Base-by-base conservation (phyloP, 164 flowering plant species). In the Annona cherimola region DNA sequence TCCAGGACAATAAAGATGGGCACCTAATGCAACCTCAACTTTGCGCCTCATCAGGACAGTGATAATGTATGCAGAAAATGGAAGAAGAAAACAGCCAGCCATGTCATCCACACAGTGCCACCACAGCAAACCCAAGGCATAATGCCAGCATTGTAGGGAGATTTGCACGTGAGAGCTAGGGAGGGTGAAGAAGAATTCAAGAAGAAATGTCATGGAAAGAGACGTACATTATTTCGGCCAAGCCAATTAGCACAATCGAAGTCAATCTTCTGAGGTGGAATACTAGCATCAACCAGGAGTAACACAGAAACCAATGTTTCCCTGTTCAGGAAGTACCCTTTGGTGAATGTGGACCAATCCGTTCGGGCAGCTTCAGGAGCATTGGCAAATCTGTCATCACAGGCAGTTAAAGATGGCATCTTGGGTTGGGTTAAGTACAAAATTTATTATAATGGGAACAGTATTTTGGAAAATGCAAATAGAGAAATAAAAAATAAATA, bases 211-310 rank as follows among this genome's bases (percentile, higher is more conserved):
- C 35, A 62, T 5, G 20, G 41, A 69, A 61, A 39, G 42, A 9
- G 66, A 42, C 70, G 40, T 86, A 93, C 99, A 68, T 91, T 86
- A 81, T 91, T 91, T 74, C 98, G 94, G 40, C 94, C 98, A 69
- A 95, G 94, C 99, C 99, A 95, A 81, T 93, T 91, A 26, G 98
- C 99, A 84, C 98, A 91, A 72, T 95, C 99, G 12, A 95, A 86
- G 76, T 95, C 97, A 54, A 91, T 89, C 80, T 87, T 88, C 76
- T 88, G 94, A 60, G 98, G 94, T 7, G 99, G 98, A 68, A 89
- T 88, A 80, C 97, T 93, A 9, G 97, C 93, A 81, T 95, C 99
- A 57, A 95, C 70, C 20, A 95, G 88, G 72, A 95, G 97, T 45
- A 94, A 79, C 26, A 92, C 94, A 43, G 86, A 76, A 63, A 95